These are phyloP conservation scores for Colletotrichum higginsianum DNA, from an alignment of 2,329 filamentous ascomycete species.

Conservation along the genomic window DNA sequence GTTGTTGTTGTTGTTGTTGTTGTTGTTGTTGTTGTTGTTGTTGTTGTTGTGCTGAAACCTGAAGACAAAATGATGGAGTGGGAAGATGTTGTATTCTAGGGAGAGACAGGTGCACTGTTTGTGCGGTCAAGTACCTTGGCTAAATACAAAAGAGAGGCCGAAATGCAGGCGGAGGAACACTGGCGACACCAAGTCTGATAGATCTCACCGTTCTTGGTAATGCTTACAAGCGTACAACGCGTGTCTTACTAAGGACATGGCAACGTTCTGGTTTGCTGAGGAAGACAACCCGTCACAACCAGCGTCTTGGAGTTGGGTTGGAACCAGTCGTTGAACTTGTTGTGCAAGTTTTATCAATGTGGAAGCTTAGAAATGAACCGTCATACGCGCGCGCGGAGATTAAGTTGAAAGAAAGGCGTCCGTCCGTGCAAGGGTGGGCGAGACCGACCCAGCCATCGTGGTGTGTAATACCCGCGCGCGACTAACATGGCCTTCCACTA, in stretches of 20 bases:
- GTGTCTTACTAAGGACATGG: neutral
- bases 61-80: no score
- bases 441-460: neutral
- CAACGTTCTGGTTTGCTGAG: neutral
- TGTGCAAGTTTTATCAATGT: no score
- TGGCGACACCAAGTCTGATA: no score
- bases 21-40: no score
- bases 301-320: no score
- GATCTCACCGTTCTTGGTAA: neutral
- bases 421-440: neutral
- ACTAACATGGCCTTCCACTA: neutral
- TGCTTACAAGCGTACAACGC: neutral
- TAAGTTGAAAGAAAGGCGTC: neutral
- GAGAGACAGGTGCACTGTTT: no score
- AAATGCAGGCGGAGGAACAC: neutral
- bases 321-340: no score
- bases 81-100: neutral
- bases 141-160: neutral
- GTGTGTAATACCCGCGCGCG: conserved; percentile 9
- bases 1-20: no score
- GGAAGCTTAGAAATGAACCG: neutral
- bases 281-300: neutral
- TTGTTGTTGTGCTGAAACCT: neutral
- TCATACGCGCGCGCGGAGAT: neutral
- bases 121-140: no score